Conservation (phyloP, 306 rosid genomes). For the Hippophae rhamnoides region DNA sequence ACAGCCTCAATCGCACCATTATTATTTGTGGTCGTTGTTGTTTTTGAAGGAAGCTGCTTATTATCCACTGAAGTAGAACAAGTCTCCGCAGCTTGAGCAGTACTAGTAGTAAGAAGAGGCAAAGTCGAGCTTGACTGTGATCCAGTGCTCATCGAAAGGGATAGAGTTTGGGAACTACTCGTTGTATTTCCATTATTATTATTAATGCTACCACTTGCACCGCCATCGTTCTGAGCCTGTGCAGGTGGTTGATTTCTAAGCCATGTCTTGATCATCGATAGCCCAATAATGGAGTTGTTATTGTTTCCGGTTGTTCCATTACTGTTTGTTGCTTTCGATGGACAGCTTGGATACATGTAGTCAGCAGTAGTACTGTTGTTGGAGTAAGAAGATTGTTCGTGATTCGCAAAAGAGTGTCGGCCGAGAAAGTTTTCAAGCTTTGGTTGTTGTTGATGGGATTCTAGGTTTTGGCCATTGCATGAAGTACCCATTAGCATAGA, state of each 20-base stretch:
- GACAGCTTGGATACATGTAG: slow-evolving; percentile 31
- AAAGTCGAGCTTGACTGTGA: slow-evolving; percentile 38
- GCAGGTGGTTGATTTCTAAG: slow-evolving; percentile 58
- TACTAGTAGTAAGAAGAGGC: slow-evolving; percentile 25
- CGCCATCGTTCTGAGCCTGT: slow-evolving; percentile 15
- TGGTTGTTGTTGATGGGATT: slow-evolving; percentile 40
- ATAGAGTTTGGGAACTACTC: slow-evolving; percentile 36
- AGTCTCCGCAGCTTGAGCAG: slow-evolving; percentile 25
- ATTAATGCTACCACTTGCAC: slow-evolving; percentile 6
- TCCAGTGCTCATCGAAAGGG: slow-evolving; percentile 79
- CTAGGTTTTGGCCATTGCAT: slow-evolving; percentile 35
- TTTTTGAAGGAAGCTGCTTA: slow-evolving; percentile 24
- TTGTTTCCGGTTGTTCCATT: slow-evolving; percentile 7
- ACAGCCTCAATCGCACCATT: slow-evolving; percentile 28
- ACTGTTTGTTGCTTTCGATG: slow-evolving; percentile 18
- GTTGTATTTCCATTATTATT: slow-evolving; percentile 10
- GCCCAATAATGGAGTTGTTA: slow-evolving; percentile 40
- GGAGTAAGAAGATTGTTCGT: slow-evolving; percentile 19
- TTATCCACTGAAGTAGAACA: slow-evolving; percentile 48
- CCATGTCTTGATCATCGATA: slow-evolving; percentile 90
- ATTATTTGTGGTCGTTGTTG: slow-evolving; percentile 13
- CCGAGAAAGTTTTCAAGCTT: slow-evolving; percentile 92
- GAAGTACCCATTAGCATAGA: slow-evolving; percentile 38
- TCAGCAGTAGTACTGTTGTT: slow-evolving; percentile 17
- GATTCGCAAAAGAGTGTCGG: slow-evolving; percentile 50